Evolutionary conservation across 108 stramenopile species (phyloP), one percentile per base, ranked within the genome.

Genomic region (Epipyxis sp.): DNA sequence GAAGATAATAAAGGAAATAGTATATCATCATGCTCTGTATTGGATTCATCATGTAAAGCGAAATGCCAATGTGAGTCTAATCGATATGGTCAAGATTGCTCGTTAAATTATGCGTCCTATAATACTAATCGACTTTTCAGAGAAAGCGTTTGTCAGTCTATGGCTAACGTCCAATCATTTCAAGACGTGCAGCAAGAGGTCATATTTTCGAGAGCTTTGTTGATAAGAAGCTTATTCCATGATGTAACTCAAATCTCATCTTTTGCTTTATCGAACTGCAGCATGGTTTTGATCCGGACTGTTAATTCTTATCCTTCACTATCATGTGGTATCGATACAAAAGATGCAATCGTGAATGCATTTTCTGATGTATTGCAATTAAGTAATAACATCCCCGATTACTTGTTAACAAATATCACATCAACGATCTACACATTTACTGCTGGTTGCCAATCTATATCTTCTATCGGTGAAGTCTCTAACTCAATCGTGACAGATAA

Each of bases 31-130:
- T 65, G 61, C 34, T 16, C 61, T 32, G 20, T 32, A 10, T 10
- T 32, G 30, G 61, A 65, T 37, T 65, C 61, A 10, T 32, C 3
- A 3, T 65, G 61, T 32, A 32, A 32, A 10, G 61, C 25, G 13
- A 37, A 65, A 65, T 65, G 61, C 35, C 6, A 6, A 6, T 65
- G 61, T 32, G 34, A 37, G 34, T 6, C 30, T 37, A 32, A 32
- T 3, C 35, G 10, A 29, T 65, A 65, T 37, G 61, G 61, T 32
- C 3, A 25, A 37, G 61, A 65, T 37, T 65, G 61, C 61, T 65
- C 61, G 3, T 25, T 35, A 10, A 32, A 16, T 10, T 32, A 32
- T 25, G 6, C 30, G 20, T 32, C 3, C 3, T 65, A 29, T 35
- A 25, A 10, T 6, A 16, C 3, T 6, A 32, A 6, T 3, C 6